A percentile compares a stretch with the other conserved stretches of the same genome.
phyloP scores from a whole-genome alignment of 1,284 basidiomycete genomes.

The Microbotryum silenes-acaulis region DNA sequence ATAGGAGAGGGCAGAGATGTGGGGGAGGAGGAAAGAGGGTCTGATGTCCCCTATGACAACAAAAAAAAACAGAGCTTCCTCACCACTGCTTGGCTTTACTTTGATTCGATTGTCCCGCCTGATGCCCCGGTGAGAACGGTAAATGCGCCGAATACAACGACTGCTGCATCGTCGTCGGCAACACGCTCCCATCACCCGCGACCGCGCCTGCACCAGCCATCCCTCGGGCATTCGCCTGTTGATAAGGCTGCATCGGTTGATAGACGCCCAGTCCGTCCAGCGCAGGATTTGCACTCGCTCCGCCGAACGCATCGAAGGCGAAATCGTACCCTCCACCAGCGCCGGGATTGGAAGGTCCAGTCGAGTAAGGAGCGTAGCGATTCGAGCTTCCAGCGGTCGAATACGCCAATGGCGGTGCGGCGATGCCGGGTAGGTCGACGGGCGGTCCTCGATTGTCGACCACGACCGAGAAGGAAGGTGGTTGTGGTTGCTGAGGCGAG shows the following conservation, averaged over 20 bases:
- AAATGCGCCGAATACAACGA: too few relatives aligned
- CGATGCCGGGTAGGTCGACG: conserved; percentile 3
- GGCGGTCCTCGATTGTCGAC: conserved; percentile 16
- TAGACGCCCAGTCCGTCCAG: not conserved
- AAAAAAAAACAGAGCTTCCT: too few relatives aligned
- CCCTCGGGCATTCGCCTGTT: not conserved
- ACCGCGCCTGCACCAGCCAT: too few relatives aligned
- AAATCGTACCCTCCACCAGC: not conserved
- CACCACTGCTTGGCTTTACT: too few relatives aligned
- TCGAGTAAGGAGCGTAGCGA: conserved; percentile 3
- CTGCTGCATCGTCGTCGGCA: too few relatives aligned
- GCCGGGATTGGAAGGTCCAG: not conserved
- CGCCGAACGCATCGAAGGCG: conserved; percentile 2
- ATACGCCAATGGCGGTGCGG: conserved; percentile 6
- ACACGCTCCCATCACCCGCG: too few relatives aligned
- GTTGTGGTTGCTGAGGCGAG: conserved; percentile 7
- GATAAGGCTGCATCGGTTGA: conserved; percentile 9
- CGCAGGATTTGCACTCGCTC: not conserved
- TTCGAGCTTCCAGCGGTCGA: not conserved
- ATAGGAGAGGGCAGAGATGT: too few relatives aligned
- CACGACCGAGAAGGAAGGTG: conserved; percentile 24
- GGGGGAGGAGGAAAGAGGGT: too few relatives aligned
- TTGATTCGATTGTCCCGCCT: too few relatives aligned
- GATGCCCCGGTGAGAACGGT: too few relatives aligned
- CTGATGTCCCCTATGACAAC: too few relatives aligned